Evolutionary conservation across 176 grass and related monocot genomes (phyloP), one percentile per base, ranked within the genome.

Genomic region (Themeda triandra): DNA sequence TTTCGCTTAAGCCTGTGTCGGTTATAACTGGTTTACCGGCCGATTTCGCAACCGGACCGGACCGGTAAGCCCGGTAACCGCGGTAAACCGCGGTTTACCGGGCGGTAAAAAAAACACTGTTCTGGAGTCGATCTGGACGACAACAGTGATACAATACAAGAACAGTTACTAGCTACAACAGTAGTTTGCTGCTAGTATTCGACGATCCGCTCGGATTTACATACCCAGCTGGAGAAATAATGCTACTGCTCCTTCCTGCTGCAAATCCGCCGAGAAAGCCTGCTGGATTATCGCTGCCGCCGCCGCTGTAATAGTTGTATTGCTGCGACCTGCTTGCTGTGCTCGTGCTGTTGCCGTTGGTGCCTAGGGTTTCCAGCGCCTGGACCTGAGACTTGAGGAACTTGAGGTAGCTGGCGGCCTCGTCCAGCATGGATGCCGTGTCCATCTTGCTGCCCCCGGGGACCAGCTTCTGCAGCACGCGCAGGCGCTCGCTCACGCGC

Each of bases 371-470:
- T 97, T 97, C 89, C 88, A 97, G 86, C 64, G 76, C 80, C 25
- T 84, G 92, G n/a, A 97, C 85, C 92, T 97, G 94, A 4, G 94
- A 92, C 83, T 92, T 97, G 87, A 97, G 94, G 86, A 94, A 97
- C 85, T 90, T 97, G 72, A 97, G 94, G 90, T 97, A 97, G 84
- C 86, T 97, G 30, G 89, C 94, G 19, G 94, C 94, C 79, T 97
- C 94, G 86, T 97, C 94, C 28, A 97, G 92, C 94, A 97, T 97
- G 19, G 94, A 90, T 35, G 92, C 94, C 32, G 94, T 97, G 83
- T 97, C 94, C 94, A 97, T 94, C 91, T 94, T 97, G 75, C 79
- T 94, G 23, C 94, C 94, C 1, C 94, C 94, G 3, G 94, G 94
- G 45, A 97, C 94, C 13, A 97, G 82, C 77, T 75, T 84, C 76